Percentiles rank a stretch among this genome's conserved stretches.
phyloP scores from a whole-genome alignment of 2,329 filamentous ascomycete genomes.

The Talaromyces rugulosus region DNA sequence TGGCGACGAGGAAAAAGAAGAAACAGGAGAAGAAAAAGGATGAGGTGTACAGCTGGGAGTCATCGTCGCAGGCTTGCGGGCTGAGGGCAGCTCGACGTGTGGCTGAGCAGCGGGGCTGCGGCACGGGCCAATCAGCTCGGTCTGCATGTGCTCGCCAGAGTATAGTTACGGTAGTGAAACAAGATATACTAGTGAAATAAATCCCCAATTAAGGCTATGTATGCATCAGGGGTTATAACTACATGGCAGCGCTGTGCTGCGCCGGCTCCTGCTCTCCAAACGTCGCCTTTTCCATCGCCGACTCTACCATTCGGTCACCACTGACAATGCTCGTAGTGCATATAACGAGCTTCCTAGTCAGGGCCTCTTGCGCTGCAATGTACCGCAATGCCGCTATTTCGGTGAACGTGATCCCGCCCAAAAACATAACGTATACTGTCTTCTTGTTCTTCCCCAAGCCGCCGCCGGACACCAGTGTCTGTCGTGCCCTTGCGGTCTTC shows the following conservation, averaged over 20 bases:
- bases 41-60: background rate
- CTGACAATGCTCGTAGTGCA: slow-evolving; percentile 89
- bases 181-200: too few species aligned
- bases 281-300: slow-evolving; percentile 68
- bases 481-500: slow-evolving; percentile 81
- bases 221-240: background rate
- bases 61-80: background rate
- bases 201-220: too few species aligned
- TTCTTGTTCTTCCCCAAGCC: slow-evolving; percentile 58
- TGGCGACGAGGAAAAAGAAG: background rate
- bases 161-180: background rate
- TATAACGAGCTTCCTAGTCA: slow-evolving; percentile 71
- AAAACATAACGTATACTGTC: slow-evolving; percentile 91
- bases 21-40: background rate
- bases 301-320: slow-evolving; percentile 83
- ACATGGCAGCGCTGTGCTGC: background rate
- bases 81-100: slow-evolving; percentile 1
- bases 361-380: slow-evolving; percentile 74
- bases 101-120: slow-evolving; percentile 13
- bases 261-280: slow-evolving; percentile 40
- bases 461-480: slow-evolving; percentile 67
- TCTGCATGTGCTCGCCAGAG: background rate
- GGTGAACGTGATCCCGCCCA: slow-evolving; percentile 94
- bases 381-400: slow-evolving; percentile 93
- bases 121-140: background rate